phyloP scores from a whole-genome alignment of 352 stramenopile species.

The Phytophthora pini region DNA sequence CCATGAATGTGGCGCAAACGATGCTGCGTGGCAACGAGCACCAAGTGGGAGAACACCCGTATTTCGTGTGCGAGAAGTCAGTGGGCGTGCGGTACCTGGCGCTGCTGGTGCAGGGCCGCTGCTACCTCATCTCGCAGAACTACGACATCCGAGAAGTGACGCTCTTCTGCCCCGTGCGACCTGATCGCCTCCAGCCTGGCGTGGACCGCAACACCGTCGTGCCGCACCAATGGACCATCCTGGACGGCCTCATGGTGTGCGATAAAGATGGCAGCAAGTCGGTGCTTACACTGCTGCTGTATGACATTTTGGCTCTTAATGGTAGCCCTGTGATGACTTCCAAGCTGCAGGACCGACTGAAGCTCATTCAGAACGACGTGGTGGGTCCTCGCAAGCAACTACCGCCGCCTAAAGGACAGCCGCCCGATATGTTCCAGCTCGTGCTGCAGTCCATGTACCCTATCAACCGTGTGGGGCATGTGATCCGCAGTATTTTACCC shows the following conservation, averaged over 20 bases:
- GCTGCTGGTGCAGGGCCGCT: conserved; percentile 78
- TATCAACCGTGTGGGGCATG: conserved; percentile 74
- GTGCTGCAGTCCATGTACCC: conserved; percentile 89
- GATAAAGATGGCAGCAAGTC: conserved; percentile 81
- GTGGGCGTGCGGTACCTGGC: conserved; percentile 81
- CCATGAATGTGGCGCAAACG: conserved; percentile 73
- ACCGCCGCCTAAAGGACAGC: conserved; percentile 75
- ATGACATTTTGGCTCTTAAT: conserved; percentile 88
- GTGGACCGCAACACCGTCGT: conserved; percentile 76
- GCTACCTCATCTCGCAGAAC: conserved; percentile 85
- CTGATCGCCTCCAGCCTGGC: conserved; percentile 76
- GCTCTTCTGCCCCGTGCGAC: conserved; percentile 82
- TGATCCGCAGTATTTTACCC: conserved; percentile 79
- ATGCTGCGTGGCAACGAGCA: conserved; percentile 79
- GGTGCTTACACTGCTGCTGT: conserved; percentile 80
- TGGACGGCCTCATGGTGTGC: conserved; percentile 83
- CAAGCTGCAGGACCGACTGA: conserved; percentile 87
- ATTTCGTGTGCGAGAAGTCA: conserved; percentile 86
- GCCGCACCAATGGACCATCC: conserved; percentile 89
- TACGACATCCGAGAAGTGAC: conserved; percentile 85
- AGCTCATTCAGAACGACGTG: conserved; percentile 92
- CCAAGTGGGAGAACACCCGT: conserved; percentile 81
- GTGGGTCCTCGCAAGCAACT: conserved; percentile 83
- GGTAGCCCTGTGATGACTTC: conserved; percentile 83
- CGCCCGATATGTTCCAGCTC: conserved; percentile 81